A percentile compares a stretch with the other conserved stretches of the same genome.
Conservation (phyloP, 768 basidiomycete species). For the Leucosporidium yakuticum region DNA sequence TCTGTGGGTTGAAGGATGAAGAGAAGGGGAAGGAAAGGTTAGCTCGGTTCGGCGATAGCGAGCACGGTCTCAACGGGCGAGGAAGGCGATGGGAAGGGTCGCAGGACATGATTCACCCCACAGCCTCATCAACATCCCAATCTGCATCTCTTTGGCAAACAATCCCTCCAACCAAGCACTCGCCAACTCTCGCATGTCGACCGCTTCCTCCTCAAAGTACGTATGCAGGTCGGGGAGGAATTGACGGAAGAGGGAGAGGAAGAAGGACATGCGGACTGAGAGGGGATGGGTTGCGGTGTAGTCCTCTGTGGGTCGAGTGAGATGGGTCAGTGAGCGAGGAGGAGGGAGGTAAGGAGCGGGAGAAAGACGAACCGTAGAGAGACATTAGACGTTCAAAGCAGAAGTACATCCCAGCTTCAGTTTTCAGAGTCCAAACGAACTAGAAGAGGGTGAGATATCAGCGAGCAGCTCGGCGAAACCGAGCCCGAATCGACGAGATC, state of each 20-base stretch:
- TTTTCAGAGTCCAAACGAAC: slow-evolving; percentile 9
- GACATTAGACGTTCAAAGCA: slow-evolving; percentile 10
- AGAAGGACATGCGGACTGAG: slow-evolving; percentile 1
- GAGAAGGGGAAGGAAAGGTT: not conserved
- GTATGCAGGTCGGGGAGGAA: slow-evolving; percentile 10
- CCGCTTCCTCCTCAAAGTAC: slow-evolving; percentile 17
- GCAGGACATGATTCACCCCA: not conserved
- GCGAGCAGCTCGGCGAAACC: not conserved
- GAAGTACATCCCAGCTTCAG: slow-evolving; percentile 16
- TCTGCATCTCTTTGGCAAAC: slow-evolving; percentile 1
- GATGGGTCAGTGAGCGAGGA: not conserved
- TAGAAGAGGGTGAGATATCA: not conserved
- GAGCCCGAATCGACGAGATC: not conserved
- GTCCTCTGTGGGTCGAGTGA: not conserved
- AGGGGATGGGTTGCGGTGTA: not conserved
- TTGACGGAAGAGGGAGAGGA: slow-evolving; percentile 10
- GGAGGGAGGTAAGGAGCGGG: not conserved
- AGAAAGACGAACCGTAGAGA: not conserved
- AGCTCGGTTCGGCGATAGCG: not conserved
- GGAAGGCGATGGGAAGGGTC: not conserved
- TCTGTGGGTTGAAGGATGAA: not conserved
- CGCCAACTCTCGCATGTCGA: slow-evolving; percentile 3
- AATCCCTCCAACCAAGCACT: slow-evolving; percentile 6
- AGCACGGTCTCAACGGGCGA: not conserved
- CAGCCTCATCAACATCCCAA: slow-evolving; percentile 2